A percentile compares a stretch with the other conserved stretches of the same genome.
These are phyloP conservation scores for Geopyxis carbonaria DNA, from an alignment of 495 filamentous ascomycete genomes.

Conservation along the genomic window DNA sequence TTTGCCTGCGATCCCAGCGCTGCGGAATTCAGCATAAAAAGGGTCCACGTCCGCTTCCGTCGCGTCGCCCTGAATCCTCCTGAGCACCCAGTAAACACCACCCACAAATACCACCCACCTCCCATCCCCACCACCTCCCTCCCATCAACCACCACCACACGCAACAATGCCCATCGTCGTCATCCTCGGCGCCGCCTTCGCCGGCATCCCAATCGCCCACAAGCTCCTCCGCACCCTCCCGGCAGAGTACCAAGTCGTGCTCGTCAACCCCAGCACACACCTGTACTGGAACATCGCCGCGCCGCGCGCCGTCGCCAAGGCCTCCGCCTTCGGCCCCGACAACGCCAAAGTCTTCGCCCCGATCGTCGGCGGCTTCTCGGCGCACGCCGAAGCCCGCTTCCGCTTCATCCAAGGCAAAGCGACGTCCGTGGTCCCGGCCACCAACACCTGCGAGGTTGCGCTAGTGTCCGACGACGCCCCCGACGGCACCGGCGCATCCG, in stretches of 20 bases:
- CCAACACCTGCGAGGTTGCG: slow-evolving; percentile 18
- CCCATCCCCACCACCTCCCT: too few relatives aligned
- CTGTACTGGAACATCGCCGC: slow-evolving; percentile 42
- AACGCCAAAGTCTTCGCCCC: slow-evolving; percentile 31
- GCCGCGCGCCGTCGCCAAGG: slow-evolving; percentile 34
- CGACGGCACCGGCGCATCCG: slow-evolving; percentile 1
- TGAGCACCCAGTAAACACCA: too few relatives aligned
- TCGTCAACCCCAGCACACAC: slow-evolving; percentile 33
- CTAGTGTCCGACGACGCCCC: slow-evolving; percentile 12
- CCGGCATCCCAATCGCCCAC: slow-evolving; percentile 37
- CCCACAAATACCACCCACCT: too few relatives aligned
- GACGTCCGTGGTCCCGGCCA: slow-evolving; percentile 13
- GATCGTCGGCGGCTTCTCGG: slow-evolving; percentile 26
- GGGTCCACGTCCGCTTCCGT: too few relatives aligned
- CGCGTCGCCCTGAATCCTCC: too few relatives aligned
- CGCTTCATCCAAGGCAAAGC: slow-evolving; percentile 28
- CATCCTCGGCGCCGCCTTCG: slow-evolving; percentile 38
- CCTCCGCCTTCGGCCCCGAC: slow-evolving; percentile 26
- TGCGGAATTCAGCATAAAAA: too few relatives aligned
- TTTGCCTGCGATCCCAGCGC: too few relatives aligned
- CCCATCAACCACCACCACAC: neutral
- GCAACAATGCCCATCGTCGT: slow-evolving; percentile 28
- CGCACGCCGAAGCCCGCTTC: slow-evolving; percentile 24
- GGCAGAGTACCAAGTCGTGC: slow-evolving; percentile 26
- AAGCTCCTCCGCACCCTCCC: slow-evolving; percentile 32